Evolutionary conservation across 1,139 yeast species (phyloP), one percentile per base, ranked within the genome.

Genomic region (Saccharomyces hybrid): DNA sequence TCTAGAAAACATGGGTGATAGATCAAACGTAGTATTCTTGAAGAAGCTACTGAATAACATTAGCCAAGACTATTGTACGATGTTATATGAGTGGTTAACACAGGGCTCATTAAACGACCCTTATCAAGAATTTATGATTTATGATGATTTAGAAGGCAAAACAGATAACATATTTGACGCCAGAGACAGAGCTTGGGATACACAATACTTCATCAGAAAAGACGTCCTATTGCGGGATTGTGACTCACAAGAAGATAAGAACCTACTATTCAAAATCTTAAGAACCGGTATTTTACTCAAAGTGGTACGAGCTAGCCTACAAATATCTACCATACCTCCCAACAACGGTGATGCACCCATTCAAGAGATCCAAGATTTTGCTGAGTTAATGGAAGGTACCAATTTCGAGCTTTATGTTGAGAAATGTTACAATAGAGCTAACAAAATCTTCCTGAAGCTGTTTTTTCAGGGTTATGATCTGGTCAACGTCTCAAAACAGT

Each of bases 261-360:
- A 57, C n/a, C 50, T 68, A 29, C 54, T 68, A 19, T 67, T 62
- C 54, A 86, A 87, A 66, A 78, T 93, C 0, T 72, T 93, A 28
- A 75, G 83, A 52, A 89, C 97, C 0, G 99, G 99, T 1, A 90
- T 89, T 68, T 85, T 85, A 62, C 73, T 91, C 55, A 88, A 88
- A 62, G 84, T 93, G 4, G 78, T 66, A 4, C 60, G 60, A 51
- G 60, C 54, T 11, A 61, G 70, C 55, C 56, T 55, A n/a, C 28
- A 47, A 34, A 28, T 47, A 2, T 42, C 56, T 11, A 56, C 58
- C 1, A 49, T 58, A 8, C 47, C 55, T 24, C n/a, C 38, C 8
- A 28, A 48, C 14, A 50, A 47, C 16, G 28, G 38, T 32, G 50
- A 48, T 21, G 19, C 8, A 32, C 12, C 26, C 19, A 31, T 24